Evolutionary conservation across 2,329 filamentous ascomycete genomes (phyloP).

Genomic region (Aureobasidium sp.): DNA sequence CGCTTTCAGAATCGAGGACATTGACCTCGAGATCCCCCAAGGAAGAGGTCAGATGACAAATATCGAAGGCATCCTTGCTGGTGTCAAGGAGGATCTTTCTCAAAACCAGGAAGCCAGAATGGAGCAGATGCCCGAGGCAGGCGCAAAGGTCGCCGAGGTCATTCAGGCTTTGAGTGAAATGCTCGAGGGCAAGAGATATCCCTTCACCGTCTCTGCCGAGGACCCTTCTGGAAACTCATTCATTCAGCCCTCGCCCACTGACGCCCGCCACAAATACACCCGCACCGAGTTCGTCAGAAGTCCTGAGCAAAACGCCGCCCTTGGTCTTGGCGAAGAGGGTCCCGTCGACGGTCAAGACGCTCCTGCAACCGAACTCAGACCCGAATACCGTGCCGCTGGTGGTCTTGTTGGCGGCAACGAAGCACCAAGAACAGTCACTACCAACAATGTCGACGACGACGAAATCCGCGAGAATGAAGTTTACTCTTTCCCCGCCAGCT

Average conservation of each 20-base stretch:
- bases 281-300: constrained; percentile 79
- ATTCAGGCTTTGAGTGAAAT: constrained; percentile 69
- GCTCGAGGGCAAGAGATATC: constrained; percentile 68
- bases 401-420: constrained; percentile 21
- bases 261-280: constrained; percentile 80
- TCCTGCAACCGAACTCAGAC: constrained; percentile 49
- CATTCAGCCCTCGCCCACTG: constrained; percentile 73
- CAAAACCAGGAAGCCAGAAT: constrained; percentile 77
- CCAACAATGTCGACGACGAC: constrained; percentile 37
- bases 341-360: constrained; percentile 32
- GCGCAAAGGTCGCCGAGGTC: constrained; percentile 68
- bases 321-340: constrained; percentile 59
- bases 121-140: constrained; percentile 67
- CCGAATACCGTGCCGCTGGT: constrained; percentile 44
- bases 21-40: constrained; percentile 87
- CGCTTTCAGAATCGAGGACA: constrained; percentile 76
- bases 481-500: constrained; percentile 85
- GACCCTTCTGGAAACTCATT: constrained; percentile 94
- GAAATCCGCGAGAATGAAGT: constrained; percentile 91
- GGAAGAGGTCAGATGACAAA: constrained; percentile 90
- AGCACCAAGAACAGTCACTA: constrained; percentile 7
- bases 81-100: constrained; percentile 72
- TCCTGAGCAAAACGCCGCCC: constrained; percentile 73
- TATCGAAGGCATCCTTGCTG: constrained; percentile 76
- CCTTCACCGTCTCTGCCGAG: constrained; percentile 81